Evolutionary conservation across 1,139 yeast genomes (phyloP), one percentile per base, ranked within the genome.

Genomic region (Lodderomyces beijingensis): DNA sequence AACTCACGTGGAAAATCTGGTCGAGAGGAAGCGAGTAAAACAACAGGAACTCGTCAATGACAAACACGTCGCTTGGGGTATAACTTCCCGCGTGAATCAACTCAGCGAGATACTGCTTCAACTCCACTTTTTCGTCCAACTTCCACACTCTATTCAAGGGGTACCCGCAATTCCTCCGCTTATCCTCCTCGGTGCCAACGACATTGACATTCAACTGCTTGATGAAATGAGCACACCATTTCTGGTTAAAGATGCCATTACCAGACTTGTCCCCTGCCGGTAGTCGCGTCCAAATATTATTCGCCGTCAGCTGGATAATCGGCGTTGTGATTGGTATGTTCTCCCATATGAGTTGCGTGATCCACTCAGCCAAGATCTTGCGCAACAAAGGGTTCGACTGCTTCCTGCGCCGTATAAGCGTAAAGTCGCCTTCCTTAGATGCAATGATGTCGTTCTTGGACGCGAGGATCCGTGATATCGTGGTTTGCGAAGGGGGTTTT

Each of bases 301-400:
- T 66, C 1, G 86, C 84, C 1, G 85, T 75, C 52, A 74, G 76
- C 45, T 76, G 79, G 17, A 79, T 65, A 16, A 77, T 74, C 0
- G 83, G 82, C 0, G 79, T 70, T 0, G 83, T 75, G 5, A 78
- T 70, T 2, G 85, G 85, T 18, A 77, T 74, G 30, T 69, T 70
- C 49, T 77, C 81, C 85, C 86, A 78, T 1, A 72, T 68, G 16
- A 79, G 75, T 49, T 78, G 85, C 1, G 81, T 71, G 31, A 78
- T 74, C 85, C 85, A 79, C 51, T 79, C 85, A 7, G 79, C 70
- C 29, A 79, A 52, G 5, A 78, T 77, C 31, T 70, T 65, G 31
- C 85, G 57, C 12, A 79, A 58, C 11, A 78, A 50, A 4, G 79
- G 76, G 44, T 79, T 78, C 21, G 75, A 57, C 26, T 74, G 71